Evolutionary conservation across 306 rosid genomes (phyloP).

Genomic region (Vicia sativa): DNA sequence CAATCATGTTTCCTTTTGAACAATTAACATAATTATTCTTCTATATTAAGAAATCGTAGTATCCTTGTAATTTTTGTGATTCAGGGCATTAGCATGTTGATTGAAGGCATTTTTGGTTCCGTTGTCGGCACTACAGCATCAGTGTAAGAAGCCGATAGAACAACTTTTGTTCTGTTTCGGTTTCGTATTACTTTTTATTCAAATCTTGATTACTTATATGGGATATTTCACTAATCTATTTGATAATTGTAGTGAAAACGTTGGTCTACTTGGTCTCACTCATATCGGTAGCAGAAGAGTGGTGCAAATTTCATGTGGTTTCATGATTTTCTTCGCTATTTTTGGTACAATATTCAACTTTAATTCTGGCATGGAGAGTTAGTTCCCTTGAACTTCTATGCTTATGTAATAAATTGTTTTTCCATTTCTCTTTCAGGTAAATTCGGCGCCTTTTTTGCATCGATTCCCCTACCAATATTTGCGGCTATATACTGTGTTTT

Average conservation of each 20-base stretch:
- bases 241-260: slow-evolving; percentile 77
- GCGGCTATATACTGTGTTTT: slow-evolving; percentile 91
- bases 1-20: slow-evolving; percentile 3
- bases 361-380: not conserved
- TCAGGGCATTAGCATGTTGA: slow-evolving; percentile 79
- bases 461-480: slow-evolving; percentile 85
- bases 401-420: slow-evolving; percentile 22
- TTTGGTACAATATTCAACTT: slow-evolving; percentile 57
- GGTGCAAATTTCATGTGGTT: slow-evolving; percentile 85
- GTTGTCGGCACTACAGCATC: slow-evolving; percentile 84
- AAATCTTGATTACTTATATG: not conserved
- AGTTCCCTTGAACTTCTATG: not conserved
- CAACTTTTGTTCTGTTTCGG: slow-evolving; percentile 22
- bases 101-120: slow-evolving; percentile 86
- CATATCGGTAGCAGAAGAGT: slow-evolving; percentile 95
- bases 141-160: slow-evolving; percentile 63
- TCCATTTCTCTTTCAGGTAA: slow-evolving; percentile 64
- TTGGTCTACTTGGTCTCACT: slow-evolving; percentile 90
- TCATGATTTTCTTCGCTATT: slow-evolving; percentile 93
- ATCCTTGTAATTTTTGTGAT: slow-evolving; percentile 10
- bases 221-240: slow-evolving; percentile 19
- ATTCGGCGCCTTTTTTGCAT: slow-evolving; percentile 94
- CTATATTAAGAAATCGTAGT: slow-evolving; percentile 19
- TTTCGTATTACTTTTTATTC: not conserved
- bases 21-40: slow-evolving; percentile 18